These are phyloP conservation scores for Colletotrichum chrysophilum DNA, from an alignment of 2,329 filamentous ascomycete genomes.

Conservation along the genomic window DNA sequence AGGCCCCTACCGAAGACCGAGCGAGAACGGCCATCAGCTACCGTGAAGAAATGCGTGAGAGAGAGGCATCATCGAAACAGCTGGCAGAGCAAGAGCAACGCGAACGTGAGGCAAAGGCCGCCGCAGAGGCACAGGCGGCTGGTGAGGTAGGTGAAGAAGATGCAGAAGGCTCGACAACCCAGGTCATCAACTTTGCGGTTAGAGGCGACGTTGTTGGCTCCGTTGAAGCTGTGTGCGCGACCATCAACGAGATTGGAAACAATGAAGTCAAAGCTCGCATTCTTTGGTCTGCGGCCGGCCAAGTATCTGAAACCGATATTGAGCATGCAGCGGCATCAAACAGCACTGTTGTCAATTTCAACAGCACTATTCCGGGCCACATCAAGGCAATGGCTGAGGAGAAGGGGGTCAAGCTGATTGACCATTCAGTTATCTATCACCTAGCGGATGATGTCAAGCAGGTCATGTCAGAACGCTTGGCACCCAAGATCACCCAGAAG, in stretches of 20 bases:
- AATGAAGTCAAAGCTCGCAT: constrained; percentile 81
- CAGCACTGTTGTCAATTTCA: constrained; percentile 86
- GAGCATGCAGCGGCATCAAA: constrained; percentile 82
- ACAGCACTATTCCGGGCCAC: constrained; percentile 69
- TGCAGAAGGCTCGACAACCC: constrained; percentile 40
- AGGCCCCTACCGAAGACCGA: constrained; percentile 78
- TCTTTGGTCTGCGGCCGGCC: constrained; percentile 78
- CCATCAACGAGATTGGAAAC: constrained; percentile 80
- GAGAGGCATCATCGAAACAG: constrained; percentile 78
- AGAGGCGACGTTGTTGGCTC: constrained; percentile 95
- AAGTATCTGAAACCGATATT: constrained; percentile 84
- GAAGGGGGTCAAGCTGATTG: constrained; percentile 76
- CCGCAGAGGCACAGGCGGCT: constrained; percentile 39
- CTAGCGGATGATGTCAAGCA: constrained; percentile 75
- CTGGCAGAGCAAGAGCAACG: constrained; percentile 76
- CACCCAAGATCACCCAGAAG: constrained; percentile 68
- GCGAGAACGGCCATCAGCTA: constrained; percentile 82
- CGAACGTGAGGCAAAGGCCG: constrained; percentile 56
- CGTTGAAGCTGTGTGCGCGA: constrained; percentile 85
- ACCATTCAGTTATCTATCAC: constrained; percentile 87
- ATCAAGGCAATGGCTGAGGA: constrained; percentile 74
- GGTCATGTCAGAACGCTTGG: constrained; percentile 71
- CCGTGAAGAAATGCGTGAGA: constrained; percentile 73
- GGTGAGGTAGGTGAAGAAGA: constrained; percentile 42
- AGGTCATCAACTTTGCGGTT: constrained; percentile 79